These are phyloP conservation scores for Balakata baccata DNA, from an alignment of 345 rosid species.

Conservation along the genomic window DNA sequence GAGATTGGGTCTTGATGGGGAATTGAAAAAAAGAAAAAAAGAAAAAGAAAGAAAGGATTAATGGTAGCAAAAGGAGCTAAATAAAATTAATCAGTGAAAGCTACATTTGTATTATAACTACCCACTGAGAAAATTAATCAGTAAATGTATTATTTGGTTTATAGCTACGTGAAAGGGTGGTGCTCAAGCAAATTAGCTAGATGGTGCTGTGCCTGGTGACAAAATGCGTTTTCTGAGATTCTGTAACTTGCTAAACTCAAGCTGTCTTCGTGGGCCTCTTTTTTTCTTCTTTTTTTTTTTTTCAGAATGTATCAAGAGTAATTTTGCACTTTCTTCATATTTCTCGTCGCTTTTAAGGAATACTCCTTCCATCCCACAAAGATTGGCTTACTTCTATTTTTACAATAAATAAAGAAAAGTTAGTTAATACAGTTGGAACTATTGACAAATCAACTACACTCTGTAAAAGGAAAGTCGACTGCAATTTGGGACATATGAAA, in stretches of 20 bases:
- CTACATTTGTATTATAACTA: not conserved
- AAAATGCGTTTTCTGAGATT: conserved; percentile 1
- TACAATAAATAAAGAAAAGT: too few species aligned
- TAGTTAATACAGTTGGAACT: too few species aligned
- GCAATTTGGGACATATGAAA: too few species aligned
- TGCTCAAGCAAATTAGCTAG: not conserved
- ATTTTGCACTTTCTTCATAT: not conserved
- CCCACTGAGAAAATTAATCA: not conserved
- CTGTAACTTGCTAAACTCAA: not conserved
- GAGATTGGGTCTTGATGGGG: not conserved
- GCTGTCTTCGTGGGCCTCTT: not conserved
- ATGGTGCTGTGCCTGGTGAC: not conserved
- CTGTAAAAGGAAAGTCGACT: too few species aligned
- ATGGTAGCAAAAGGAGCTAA: not conserved
- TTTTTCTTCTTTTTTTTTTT: too few species aligned
- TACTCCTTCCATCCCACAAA: not conserved
- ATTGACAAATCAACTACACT: too few species aligned
- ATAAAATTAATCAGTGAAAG: not conserved
- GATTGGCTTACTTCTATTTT: too few species aligned
- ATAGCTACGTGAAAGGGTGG: not conserved
- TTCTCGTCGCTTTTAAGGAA: not conserved
- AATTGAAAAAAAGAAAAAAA: not conserved
- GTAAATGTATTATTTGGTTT: too few species aligned
- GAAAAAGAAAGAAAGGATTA: too few species aligned
- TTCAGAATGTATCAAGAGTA: not conserved